These are phyloP conservation scores for Agapanthus africanus DNA, from an alignment of 106 monocot genomes.

Conservation along the genomic window DNA sequence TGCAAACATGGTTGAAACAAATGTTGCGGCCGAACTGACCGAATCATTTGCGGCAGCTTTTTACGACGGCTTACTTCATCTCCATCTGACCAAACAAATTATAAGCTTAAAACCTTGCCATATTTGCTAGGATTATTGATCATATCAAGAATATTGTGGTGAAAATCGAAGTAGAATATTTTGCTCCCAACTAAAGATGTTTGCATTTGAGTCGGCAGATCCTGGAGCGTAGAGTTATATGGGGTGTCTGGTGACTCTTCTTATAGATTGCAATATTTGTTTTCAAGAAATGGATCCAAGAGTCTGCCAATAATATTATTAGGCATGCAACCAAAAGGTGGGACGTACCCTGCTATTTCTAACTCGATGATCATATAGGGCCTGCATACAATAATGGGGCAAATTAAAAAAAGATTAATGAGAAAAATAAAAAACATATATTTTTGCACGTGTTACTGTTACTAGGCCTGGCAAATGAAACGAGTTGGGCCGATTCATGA, in stretches of 20 bases:
- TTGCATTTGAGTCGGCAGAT: neutral
- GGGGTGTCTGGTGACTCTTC: neutral
- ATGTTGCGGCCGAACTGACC: no score
- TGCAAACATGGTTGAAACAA: no score
- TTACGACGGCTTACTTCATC: no score
- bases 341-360: neutral
- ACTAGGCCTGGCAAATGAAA: neutral
- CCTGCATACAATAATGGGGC: neutral
- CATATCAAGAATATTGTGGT: neutral
- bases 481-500: no score
- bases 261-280: neutral
- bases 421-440: no score
- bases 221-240: neutral
- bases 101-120: no score
- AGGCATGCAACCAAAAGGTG: neutral
- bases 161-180: neutral
- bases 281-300: no score
- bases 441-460: no score
- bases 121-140: constrained; percentile 1
- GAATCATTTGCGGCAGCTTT: no score
- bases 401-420: no score
- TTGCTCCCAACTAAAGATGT: neutral
- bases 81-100: no score
- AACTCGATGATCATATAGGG: neutral
- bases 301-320: neutral